phyloP scores from a whole-genome alignment of 768 basidiomycete genomes.

The Candolleomyces aberdarensis region DNA sequence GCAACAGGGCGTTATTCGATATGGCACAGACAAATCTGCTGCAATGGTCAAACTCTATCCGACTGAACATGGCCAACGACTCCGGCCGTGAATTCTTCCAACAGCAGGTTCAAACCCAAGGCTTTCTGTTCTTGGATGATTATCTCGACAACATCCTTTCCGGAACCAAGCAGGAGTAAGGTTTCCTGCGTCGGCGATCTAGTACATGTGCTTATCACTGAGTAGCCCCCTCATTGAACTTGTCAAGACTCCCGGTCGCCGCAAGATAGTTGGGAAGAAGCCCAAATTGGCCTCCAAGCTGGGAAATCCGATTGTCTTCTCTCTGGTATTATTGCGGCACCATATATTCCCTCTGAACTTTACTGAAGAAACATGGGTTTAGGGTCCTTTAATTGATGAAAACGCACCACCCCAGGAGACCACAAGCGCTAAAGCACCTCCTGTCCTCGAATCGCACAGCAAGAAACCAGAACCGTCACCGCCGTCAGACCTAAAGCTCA shows the following conservation, averaged over 20 bases:
- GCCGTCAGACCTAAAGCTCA: not conserved
- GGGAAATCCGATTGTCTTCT: conserved; percentile 35
- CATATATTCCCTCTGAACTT: not conserved
- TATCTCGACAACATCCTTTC: conserved; percentile 73
- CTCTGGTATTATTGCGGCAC: conserved; percentile 33
- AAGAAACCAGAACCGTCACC: not conserved
- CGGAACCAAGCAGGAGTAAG: conserved; percentile 66
- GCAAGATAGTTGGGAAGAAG: conserved; percentile 52
- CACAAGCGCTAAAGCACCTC: not conserved
- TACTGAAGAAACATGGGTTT: not conserved
- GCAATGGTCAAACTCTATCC: conserved; percentile 66
- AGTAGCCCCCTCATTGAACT: conserved; percentile 71
- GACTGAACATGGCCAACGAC: conserved; percentile 68
- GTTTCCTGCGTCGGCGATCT: not conserved
- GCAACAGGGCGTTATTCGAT: not conserved
- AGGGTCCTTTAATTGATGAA: not conserved
- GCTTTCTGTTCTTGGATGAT: conserved; percentile 76
- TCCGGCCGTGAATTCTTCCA: conserved; percentile 68
- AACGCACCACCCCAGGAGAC: not conserved
- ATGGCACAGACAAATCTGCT: conserved; percentile 55
- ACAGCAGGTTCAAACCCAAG: conserved; percentile 71
- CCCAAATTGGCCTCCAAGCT: conserved; percentile 48
- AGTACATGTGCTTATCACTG: not conserved
- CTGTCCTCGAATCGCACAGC: not conserved
- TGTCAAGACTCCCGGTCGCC: conserved; percentile 81